Base-by-base conservation (phyloP, 345 rosid genomes). In the Gossypioides kirkii region DNA sequence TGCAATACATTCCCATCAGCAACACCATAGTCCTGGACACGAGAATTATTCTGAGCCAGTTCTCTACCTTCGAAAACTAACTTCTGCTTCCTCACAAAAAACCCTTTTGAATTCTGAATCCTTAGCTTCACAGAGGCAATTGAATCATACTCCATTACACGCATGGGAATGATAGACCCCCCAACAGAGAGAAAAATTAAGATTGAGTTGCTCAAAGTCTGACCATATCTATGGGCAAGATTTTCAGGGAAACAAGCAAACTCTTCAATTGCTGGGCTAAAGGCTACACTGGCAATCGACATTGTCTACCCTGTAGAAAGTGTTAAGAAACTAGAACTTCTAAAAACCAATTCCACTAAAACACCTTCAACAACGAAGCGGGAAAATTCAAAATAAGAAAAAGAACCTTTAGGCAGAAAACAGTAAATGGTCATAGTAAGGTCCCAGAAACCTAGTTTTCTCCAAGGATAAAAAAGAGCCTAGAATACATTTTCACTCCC, bases 81-180 rank as follows among this genome's bases (percentile, higher is more conserved):
- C 72, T 78, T 93, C 82, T 83, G 95, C 79, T 81, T 88, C 82
- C 86, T 91, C 62, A 77, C 87, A 70, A 85, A 83, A 81, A 87
- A 78, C 0, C 95, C 96, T 77, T 82, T 84, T 69, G 76, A 82
- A 74, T 80, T 79, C 83, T 88, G 93, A 80, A 93, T 89, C 80
- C 92, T 86, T 76, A 89, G 81, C 83, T 90, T 93, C 82, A 93
- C 87, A 26, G 86, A 88, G 5, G 92, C 91, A 81, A 93, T 82
- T 8, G 89, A 87, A 76, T 87, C 96, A 0, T 87, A 89, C 82
- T 86, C 88, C 92, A 85, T 79, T 23, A 91, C 76, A 65, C 60
- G 76, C 86, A 87, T 84, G 0, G 92, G 91, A 71, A 80, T 81
- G 79, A 90, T 23, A 73, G 96, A 86, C 26, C 88, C 90, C 72